phyloP scores from a whole-genome alignment of 495 filamentous ascomycete genomes.

The Tuber brumale region DNA sequence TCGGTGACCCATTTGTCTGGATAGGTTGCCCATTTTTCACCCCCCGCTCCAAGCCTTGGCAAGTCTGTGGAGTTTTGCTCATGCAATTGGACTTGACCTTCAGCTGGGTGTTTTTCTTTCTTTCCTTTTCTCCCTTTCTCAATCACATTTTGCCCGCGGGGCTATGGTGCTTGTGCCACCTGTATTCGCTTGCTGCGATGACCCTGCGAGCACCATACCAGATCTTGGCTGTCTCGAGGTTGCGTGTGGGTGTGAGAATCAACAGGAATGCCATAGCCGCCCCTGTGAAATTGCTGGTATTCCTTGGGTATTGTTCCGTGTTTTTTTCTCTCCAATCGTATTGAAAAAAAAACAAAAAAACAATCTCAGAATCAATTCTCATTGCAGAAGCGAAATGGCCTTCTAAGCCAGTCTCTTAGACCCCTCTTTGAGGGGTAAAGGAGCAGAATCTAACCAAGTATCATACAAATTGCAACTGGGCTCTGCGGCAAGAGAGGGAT shows the following conservation, averaged over 20 bases:
- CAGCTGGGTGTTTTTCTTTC: neutral
- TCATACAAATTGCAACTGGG: neutral
- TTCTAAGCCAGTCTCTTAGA: neutral
- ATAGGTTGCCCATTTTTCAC: neutral
- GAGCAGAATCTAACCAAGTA: neutral
- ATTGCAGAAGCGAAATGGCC: neutral
- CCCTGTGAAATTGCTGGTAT: neutral
- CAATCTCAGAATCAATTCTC: neutral
- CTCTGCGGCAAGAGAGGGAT: neutral
- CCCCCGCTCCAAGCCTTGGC: neutral
- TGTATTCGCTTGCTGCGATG: neutral
- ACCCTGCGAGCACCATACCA: neutral
- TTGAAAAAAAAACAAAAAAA: neutral
- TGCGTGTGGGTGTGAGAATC: neutral
- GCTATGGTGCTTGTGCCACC: neutral
- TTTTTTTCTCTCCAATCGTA: neutral
- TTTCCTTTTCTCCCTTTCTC: neutral
- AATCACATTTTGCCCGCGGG: neutral
- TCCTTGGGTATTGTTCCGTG: neutral
- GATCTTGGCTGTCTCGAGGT: neutral
- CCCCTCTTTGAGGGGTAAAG: neutral
- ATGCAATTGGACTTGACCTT: neutral
- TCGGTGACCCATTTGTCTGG: neutral
- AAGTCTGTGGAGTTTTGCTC: neutral
- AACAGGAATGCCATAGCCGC: neutral